phyloP scores from a whole-genome alignment of 2,329 filamentous ascomycete genomes.

The Aspergillus ustus region DNA sequence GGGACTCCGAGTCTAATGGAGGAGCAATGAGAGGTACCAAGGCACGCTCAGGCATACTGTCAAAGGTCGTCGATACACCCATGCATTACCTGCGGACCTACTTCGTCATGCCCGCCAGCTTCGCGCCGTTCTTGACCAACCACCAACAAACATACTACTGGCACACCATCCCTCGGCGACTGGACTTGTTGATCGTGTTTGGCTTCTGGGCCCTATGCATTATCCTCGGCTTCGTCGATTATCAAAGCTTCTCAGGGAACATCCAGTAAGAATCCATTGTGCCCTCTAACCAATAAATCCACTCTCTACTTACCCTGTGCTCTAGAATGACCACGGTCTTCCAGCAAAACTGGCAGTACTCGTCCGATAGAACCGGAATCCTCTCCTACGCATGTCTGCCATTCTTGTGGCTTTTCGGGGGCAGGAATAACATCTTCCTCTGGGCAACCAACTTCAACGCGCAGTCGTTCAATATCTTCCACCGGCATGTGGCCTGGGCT shows the following conservation, averaged over 20 bases:
- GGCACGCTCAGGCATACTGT: not conserved
- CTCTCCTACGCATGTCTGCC: slow-evolving; percentile 66
- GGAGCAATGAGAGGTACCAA: too few species aligned
- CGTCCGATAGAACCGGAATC: slow-evolving; percentile 65
- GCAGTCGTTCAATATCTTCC: slow-evolving; percentile 66
- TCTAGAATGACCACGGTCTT: not conserved
- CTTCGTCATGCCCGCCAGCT: slow-evolving; percentile 13
- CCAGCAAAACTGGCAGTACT: slow-evolving; percentile 50
- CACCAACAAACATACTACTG: slow-evolving; percentile 19
- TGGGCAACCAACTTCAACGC: slow-evolving; percentile 70
- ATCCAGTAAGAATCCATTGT: slow-evolving; percentile 1
- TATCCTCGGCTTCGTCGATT: slow-evolving; percentile 21
- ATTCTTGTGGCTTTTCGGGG: slow-evolving; percentile 66
- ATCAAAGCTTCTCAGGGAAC: slow-evolving; percentile 21
- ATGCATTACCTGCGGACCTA: slow-evolving; percentile 8
- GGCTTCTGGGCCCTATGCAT: slow-evolving; percentile 21
- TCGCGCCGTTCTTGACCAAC: slow-evolving; percentile 11
- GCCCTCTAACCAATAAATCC: too few species aligned
- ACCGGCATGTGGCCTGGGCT: slow-evolving; percentile 65
- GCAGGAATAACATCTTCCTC: slow-evolving; percentile 66
- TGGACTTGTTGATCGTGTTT: slow-evolving; percentile 18
- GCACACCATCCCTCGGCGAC: slow-evolving; percentile 19
- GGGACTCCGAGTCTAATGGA: not conserved
- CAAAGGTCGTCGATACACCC: not conserved
- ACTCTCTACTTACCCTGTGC: not conserved